phyloP scores from a whole-genome alignment of 2,329 filamentous ascomycete species.

The Fusarium continuum region DNA sequence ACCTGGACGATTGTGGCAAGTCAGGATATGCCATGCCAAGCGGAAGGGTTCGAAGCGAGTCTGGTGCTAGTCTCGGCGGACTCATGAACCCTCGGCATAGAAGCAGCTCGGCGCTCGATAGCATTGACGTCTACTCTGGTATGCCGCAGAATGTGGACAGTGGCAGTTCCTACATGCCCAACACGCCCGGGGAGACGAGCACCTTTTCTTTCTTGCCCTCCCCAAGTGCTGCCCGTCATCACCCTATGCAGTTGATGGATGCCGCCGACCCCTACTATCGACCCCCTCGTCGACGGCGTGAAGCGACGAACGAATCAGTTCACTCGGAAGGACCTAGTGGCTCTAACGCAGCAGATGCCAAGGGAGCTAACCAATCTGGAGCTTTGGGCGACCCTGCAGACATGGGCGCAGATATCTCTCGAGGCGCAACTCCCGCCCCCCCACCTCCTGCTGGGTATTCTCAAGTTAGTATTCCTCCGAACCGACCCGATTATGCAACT shows the following conservation, averaged over 20 bases:
- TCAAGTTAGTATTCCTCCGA: slow-evolving; percentile 57
- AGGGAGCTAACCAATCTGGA: slow-evolving; percentile 51
- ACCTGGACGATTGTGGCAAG: slow-evolving; percentile 72
- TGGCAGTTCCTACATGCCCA: slow-evolving; percentile 73
- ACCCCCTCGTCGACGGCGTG: slow-evolving; percentile 77
- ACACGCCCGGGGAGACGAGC: slow-evolving; percentile 76
- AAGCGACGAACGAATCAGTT: slow-evolving; percentile 60
- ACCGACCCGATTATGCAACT: slow-evolving; percentile 85
- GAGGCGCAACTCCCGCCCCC: slow-evolving; percentile 55
- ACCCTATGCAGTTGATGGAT: slow-evolving; percentile 59
- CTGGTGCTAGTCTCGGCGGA: slow-evolving; percentile 65
- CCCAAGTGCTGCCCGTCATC: slow-evolving; percentile 60
- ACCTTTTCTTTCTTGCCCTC: slow-evolving; percentile 76
- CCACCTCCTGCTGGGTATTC: slow-evolving; percentile 47
- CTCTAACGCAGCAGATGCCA: slow-evolving; percentile 47
- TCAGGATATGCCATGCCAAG: slow-evolving; percentile 63
- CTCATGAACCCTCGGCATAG: slow-evolving; percentile 58
- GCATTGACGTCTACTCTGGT: slow-evolving; percentile 56
- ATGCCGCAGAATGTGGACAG: slow-evolving; percentile 62
- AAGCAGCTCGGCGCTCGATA: slow-evolving; percentile 65
- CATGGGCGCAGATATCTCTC: slow-evolving; percentile 53
- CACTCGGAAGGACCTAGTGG: slow-evolving; percentile 46
- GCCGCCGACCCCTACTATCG: slow-evolving; percentile 85
- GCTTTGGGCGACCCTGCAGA: slow-evolving; percentile 52
- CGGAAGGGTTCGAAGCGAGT: slow-evolving; percentile 68